Conservation (phyloP, 768 basidiomycete species). For the Mycena floridula region DNA sequence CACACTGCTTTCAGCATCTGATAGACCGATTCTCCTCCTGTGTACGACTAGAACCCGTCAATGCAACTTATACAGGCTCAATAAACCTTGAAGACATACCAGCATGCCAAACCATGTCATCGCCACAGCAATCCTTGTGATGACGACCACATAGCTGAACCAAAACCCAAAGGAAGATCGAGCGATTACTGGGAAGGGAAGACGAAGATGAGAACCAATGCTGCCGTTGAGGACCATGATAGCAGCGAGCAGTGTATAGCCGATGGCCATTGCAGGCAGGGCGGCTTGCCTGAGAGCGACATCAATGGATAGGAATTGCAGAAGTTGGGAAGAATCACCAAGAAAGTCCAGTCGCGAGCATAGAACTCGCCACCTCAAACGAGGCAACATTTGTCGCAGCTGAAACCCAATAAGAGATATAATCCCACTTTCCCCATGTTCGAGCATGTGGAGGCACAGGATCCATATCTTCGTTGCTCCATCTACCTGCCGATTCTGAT, state of each 20-base stretch:
- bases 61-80: background rate
- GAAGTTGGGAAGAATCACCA: constrained; percentile 38
- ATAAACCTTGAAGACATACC: constrained; percentile 29
- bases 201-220: constrained; percentile 68
- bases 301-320: background rate
- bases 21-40: constrained; percentile 66
- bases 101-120: constrained; percentile 83
- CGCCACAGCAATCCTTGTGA: constrained; percentile 68
- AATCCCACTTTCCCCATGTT: constrained; percentile 69
- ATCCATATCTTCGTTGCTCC: constrained; percentile 77
- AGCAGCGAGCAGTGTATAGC: constrained; percentile 64
- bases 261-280: constrained; percentile 62
- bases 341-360: constrained; percentile 70
- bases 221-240: constrained; percentile 78
- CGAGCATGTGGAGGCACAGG: constrained; percentile 54
- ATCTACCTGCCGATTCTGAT: too few relatives aligned
- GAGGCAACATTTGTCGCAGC: constrained; percentile 42
- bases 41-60: constrained; percentile 32
- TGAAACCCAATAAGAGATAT: constrained; percentile 53
- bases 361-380: constrained; percentile 68
- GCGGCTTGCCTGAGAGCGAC: constrained; percentile 48
- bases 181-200: constrained; percentile 59
- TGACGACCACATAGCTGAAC: constrained; percentile 81
- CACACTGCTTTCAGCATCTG: constrained; percentile 84
- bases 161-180: constrained; percentile 87